Conservation (phyloP, 176 grass and related monocot species). For the Oryza punctata region DNA sequence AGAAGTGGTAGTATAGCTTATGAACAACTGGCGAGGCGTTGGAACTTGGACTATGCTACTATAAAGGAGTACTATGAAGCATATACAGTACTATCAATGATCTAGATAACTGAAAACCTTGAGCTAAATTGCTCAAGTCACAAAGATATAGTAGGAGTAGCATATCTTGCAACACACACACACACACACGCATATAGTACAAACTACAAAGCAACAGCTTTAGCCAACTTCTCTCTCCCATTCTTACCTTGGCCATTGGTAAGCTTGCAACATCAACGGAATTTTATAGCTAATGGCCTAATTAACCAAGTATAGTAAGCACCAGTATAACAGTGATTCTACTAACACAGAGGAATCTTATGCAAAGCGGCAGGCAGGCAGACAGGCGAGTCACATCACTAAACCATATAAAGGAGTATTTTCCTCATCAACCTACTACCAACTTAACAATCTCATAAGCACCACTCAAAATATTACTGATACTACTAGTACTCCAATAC, state of each 20-base stretch:
- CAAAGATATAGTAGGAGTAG: not conserved
- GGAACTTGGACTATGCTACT: not conserved
- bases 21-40: constrained; percentile 1
- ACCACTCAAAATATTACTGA: constrained; percentile 36
- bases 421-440: constrained; percentile 21
- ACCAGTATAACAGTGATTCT: constrained; percentile 4
- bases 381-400: constrained; percentile 37
- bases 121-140: not conserved
- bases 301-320: not conserved
- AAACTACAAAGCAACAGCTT: not conserved
- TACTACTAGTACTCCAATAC: not conserved
- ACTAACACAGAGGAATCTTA: constrained; percentile 42
- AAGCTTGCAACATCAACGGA: not conserved
- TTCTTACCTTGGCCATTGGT: constrained; percentile 17
- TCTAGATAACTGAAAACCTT: not conserved
- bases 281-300: constrained; percentile 24
- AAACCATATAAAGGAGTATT: constrained; percentile 31
- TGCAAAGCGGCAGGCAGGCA: constrained; percentile 41
- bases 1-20: not conserved
- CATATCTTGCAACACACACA: not conserved
- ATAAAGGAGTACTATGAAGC: no score
- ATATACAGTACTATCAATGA: not conserved
- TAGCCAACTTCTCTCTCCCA: not conserved
- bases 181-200: not conserved
- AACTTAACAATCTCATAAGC: constrained; percentile 35